Evolutionary conservation across 805 yeast genomes (phyloP).

Genomic region (Kuraishia borneana): DNA sequence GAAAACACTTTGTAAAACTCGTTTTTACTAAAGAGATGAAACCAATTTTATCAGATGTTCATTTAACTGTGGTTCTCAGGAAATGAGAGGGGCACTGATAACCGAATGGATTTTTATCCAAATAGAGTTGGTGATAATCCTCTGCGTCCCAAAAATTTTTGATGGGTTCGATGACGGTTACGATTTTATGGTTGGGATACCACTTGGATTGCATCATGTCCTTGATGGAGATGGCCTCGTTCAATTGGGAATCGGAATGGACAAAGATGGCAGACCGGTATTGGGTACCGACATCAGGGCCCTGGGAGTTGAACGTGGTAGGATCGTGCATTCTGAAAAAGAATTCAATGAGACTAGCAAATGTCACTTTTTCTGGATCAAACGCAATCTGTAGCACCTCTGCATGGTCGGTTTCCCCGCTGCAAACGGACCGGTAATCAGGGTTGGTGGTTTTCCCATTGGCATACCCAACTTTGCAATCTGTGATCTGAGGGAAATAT

Average conservation of each 20-base stretch:
- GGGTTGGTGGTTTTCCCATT: slow-evolving; percentile 55
- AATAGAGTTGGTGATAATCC: slow-evolving; percentile 80
- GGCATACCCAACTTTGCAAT: slow-evolving; percentile 81
- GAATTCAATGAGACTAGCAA: slow-evolving; percentile 60
- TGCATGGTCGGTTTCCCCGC: slow-evolving; percentile 63
- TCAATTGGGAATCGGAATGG: slow-evolving; percentile 37
- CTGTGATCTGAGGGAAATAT: slow-evolving; percentile 54
- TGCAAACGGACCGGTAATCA: slow-evolving; percentile 62
- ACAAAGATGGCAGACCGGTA: slow-evolving; percentile 77
- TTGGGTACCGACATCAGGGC: slow-evolving; percentile 83
- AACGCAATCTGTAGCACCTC: slow-evolving; percentile 78
- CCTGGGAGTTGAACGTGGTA: slow-evolving; percentile 72
- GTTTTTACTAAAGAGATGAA: too few species aligned
- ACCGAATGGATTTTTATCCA: slow-evolving; percentile 72
- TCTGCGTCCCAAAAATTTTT: slow-evolving; percentile 85
- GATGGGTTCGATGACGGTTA: slow-evolving; percentile 60
- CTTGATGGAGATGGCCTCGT: slow-evolving; percentile 26
- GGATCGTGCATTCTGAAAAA: slow-evolving; percentile 95
- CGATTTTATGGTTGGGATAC: slow-evolving; percentile 61
- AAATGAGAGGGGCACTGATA: slow-evolving; percentile 88
- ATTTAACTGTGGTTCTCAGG: too few species aligned
- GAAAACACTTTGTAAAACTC: too few species aligned
- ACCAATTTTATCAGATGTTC: too few species aligned
- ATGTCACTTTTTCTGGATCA: slow-evolving; percentile 51
- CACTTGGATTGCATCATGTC: slow-evolving; percentile 57